Evolutionary conservation across 129 eudicot genomes (phyloP), one percentile per base, ranked within the genome.

Genomic region (Sambucus nigra): DNA sequence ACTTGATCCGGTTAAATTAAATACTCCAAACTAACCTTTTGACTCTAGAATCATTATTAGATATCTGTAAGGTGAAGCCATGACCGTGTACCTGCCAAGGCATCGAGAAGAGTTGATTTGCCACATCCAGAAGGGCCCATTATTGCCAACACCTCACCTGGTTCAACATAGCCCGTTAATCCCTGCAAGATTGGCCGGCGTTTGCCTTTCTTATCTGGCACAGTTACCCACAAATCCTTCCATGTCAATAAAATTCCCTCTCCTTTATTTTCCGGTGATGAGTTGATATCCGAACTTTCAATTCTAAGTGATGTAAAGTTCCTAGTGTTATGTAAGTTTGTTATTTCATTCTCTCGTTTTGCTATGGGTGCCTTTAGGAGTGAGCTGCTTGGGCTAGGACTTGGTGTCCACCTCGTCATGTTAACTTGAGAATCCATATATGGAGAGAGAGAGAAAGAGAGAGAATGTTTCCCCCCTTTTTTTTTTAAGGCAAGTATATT

Each of bases 91-190:
- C 87, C 87, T 70, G 82, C 87, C 9, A 80, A 62, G 14, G 87
- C 66, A 29, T 75, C 87, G 40, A 80, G 78, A 31, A 80, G 87
- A 4, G 86, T 79, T 7, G 86, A 79, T 52, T 79, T 79, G 53
- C 81, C 86, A 0, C 69, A 74, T 11, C 81, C 87, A 15, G 87
- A 79, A 50, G 87, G 87, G 63, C 87, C 87, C 87, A 79, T 79
- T 18, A 79, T 75, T 0, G 87, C 87, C 55, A 79, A 69, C 31
- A 76, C 74, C 70, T 75, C 73, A 5, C 87, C 81, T 0, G 82
- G 81, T 47, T 67, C 51, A 11, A 76, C 82, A 25, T 75, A 75
- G 21, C 86, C 81, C 0, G 72, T 63, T 23, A 66, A 64, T 35
- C 69, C 78, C 55, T 74, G 38, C 60, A 79, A 57, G 22, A 79